Conservation (phyloP, 2,329 filamentous ascomycete genomes). For the Fusarium nanum region DNA sequence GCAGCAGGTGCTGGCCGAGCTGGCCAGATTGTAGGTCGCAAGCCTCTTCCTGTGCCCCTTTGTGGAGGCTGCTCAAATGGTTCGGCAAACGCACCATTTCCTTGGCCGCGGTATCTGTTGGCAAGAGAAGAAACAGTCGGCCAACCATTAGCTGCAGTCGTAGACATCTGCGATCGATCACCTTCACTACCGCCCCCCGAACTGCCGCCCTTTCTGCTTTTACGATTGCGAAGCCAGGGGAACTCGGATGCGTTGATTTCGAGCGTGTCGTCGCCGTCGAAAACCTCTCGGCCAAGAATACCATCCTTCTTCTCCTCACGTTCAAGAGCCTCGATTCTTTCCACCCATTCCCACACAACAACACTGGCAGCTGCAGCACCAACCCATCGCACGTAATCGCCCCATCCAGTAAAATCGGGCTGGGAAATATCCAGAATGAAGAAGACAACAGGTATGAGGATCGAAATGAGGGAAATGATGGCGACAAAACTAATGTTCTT, state of each 20-base stretch:
- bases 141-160: conserved; percentile 45
- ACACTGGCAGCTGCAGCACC: conserved; percentile 93
- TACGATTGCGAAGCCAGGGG: conserved; percentile 58
- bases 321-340: conserved; percentile 91
- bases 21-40: conserved; percentile 66
- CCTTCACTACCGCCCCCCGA: conserved; percentile 21
- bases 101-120: conserved; percentile 44
- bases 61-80: conserved; percentile 44
- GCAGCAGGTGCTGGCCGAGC: conserved; percentile 65
- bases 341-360: conserved; percentile 99
- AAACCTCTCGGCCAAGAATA: conserved; percentile 89
- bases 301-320: conserved; percentile 94
- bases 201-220: conserved; percentile 48
- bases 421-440: conserved; percentile 92
- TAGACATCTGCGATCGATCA: conserved; percentile 29
- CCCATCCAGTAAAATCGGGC: conserved; percentile 88
- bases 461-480: conserved; percentile 79
- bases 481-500: conserved; percentile 88
- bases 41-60: conserved; percentile 50
- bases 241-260: conserved; percentile 68
- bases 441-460: conserved; percentile 90
- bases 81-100: conserved; percentile 31
- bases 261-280: conserved; percentile 93
- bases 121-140: conserved; percentile 45
- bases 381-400: conserved; percentile 97